phyloP scores from a whole-genome alignment of 1,284 basidiomycete genomes.

The Rhizoctonia solani region DNA sequence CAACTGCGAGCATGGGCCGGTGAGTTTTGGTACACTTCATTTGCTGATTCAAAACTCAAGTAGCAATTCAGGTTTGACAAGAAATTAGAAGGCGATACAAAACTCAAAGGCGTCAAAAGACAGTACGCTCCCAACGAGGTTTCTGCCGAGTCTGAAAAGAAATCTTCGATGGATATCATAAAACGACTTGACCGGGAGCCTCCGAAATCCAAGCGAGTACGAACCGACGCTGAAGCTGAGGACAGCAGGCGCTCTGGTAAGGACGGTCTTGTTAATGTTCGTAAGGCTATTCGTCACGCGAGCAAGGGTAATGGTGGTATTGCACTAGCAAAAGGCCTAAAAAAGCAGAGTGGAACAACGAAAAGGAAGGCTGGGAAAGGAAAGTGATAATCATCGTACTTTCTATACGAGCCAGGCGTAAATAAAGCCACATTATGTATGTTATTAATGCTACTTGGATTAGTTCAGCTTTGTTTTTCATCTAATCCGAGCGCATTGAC shows the following conservation, averaged over 20 bases:
- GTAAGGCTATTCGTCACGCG: conserved; percentile 83
- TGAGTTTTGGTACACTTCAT: conserved; percentile 38
- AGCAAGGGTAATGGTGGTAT: conserved; percentile 63
- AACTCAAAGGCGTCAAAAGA: conserved; percentile 84
- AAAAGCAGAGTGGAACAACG: not conserved
- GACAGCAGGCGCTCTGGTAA: conserved; percentile 49
- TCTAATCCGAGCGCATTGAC: conserved; percentile 11
- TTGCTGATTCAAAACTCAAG: not conserved
- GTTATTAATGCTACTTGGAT: not conserved
- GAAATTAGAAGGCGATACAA: conserved; percentile 88
- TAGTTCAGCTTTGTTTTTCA: not conserved
- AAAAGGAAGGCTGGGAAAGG: conserved; percentile 18
- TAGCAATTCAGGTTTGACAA: conserved; percentile 69
- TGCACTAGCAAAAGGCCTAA: conserved; percentile 37
- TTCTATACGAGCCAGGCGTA: not conserved
- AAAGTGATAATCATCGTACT: conserved; percentile 1
- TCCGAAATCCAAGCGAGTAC: conserved; percentile 54
- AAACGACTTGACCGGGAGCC: conserved; percentile 74
- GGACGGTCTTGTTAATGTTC: conserved; percentile 67
- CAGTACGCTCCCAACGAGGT: conserved; percentile 83
- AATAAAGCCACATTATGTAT: not conserved
- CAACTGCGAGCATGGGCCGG: conserved; percentile 89
- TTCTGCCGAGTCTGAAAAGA: conserved; percentile 68
- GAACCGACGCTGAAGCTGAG: conserved; percentile 53
- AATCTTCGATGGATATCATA: conserved; percentile 73